A percentile compares a stretch with the other conserved stretches of the same genome.
These are phyloP conservation scores for Fomitiporia mediterranea DNA, from an alignment of 1,284 basidiomycete species.

Conservation along the genomic window DNA sequence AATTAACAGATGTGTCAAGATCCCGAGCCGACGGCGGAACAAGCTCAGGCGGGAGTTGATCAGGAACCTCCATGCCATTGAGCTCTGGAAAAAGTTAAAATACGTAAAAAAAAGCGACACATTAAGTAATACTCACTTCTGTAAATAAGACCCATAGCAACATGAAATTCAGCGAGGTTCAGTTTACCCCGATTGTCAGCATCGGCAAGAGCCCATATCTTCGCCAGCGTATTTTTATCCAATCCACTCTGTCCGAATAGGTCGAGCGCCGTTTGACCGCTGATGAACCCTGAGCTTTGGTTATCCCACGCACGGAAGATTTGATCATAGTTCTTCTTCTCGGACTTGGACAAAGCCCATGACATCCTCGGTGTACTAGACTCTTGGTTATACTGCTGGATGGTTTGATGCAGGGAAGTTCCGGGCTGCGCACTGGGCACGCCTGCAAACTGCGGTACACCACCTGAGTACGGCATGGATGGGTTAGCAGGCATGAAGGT, in stretches of 20 bases:
- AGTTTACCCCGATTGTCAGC: slow-evolving; percentile 89
- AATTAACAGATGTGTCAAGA: slow-evolving; percentile 87
- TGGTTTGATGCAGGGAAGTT: slow-evolving; percentile 65
- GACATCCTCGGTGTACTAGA: slow-evolving; percentile 73
- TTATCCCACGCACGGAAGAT: slow-evolving; percentile 97
- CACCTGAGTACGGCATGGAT: slow-evolving; percentile 57
- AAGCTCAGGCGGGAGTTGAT: slow-evolving; percentile 83
- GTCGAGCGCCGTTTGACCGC: slow-evolving; percentile 81
- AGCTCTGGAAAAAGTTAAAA: slow-evolving; percentile 50
- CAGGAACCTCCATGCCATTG: slow-evolving; percentile 91
- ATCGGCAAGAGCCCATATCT: slow-evolving; percentile 93
- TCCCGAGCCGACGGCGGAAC: slow-evolving; percentile 91
- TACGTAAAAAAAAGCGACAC: not conserved
- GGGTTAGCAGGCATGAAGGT: slow-evolving; percentile 81
- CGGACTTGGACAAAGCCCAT: slow-evolving; percentile 85
- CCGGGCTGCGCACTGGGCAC: slow-evolving; percentile 53
- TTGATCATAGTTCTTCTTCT: slow-evolving; percentile 96
- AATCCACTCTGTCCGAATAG: slow-evolving; percentile 95
- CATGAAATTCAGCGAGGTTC: slow-evolving; percentile 95
- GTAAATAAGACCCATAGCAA: slow-evolving; percentile 98
- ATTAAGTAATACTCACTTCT: slow-evolving; percentile 58
- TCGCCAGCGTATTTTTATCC: slow-evolving; percentile 85
- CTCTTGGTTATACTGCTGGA: slow-evolving; percentile 76
- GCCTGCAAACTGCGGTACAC: slow-evolving; percentile 59
- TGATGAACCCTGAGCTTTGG: slow-evolving; percentile 82